Conservation (phyloP, 768 basidiomycete species). For the Pulveroboletus sp. region DNA sequence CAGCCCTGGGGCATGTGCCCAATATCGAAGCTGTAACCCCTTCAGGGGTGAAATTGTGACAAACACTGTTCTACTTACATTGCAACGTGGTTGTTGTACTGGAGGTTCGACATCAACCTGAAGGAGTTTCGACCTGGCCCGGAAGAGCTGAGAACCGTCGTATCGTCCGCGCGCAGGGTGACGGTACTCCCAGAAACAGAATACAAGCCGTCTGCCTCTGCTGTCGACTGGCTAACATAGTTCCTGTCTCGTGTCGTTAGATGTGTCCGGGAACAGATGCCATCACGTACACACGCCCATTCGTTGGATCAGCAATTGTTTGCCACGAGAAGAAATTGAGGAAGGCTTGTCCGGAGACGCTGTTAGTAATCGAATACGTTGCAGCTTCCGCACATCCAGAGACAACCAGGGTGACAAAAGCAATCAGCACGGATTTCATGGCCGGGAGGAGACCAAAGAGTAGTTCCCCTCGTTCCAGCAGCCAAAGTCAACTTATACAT, state of each 20-base stretch:
- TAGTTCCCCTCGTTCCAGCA: not conserved
- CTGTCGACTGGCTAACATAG: conserved; percentile 47
- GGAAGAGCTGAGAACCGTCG: conserved; percentile 26
- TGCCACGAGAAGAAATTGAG: conserved; percentile 33
- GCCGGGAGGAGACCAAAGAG: not conserved
- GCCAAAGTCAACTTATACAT: conserved; percentile 10
- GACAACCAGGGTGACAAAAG: conserved; percentile 8
- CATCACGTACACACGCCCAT: conserved; percentile 31
- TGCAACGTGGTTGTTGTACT: conserved; percentile 34
- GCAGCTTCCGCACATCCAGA: conserved; percentile 30
- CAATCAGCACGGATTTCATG: conserved; percentile 4
- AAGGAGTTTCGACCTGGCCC: conserved; percentile 38
- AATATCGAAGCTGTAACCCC: conserved; percentile 32
- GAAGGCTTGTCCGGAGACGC: conserved; percentile 50
- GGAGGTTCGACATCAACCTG: conserved; percentile 29
- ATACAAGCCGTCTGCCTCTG: conserved; percentile 53
- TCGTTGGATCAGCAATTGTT: conserved; percentile 31
- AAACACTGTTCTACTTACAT: conserved; percentile 17
- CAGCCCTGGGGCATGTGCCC: conserved; percentile 38
- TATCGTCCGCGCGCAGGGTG: conserved; percentile 32
- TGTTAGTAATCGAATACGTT: conserved; percentile 45
- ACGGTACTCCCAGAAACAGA: conserved; percentile 45
- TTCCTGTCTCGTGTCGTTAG: conserved; percentile 26
- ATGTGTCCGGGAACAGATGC: not conserved
- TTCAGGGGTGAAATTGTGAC: not conserved